These are phyloP conservation scores for Ampelomyces quisqualis DNA, from an alignment of 2,329 filamentous ascomycete genomes.

Conservation along the genomic window DNA sequence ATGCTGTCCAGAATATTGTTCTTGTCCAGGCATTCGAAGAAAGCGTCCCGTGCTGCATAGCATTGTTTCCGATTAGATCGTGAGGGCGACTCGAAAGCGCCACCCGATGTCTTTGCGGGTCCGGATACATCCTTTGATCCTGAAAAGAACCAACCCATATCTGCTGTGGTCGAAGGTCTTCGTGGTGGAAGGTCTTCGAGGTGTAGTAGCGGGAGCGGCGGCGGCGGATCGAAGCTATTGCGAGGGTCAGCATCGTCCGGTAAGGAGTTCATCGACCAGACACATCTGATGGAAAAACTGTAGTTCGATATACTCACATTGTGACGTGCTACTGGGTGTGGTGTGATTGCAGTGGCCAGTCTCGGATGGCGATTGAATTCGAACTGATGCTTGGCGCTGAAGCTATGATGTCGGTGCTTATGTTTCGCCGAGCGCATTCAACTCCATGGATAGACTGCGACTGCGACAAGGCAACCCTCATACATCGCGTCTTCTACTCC, in stretches of 20 bases:
- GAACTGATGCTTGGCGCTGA: conserved; percentile 22
- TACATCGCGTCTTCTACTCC: conserved; percentile 6
- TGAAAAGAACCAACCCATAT: conserved; percentile 57
- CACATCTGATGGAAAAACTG: not conserved
- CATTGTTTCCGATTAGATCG: conserved; percentile 78
- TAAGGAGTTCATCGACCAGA: too few relatives aligned
- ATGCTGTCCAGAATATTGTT: conserved; percentile 78
- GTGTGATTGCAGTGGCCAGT: conserved; percentile 1
- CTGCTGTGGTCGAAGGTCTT: conserved; percentile 13
- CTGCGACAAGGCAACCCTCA: conserved; percentile 19
- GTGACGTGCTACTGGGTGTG: not conserved
- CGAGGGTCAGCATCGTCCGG: conserved; percentile 5
- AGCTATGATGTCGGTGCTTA: conserved; percentile 25
- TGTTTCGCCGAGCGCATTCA: conserved; percentile 19
- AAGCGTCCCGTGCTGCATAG: conserved; percentile 86
- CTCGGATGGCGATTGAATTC: conserved; percentile 8
- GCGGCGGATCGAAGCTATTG: conserved; percentile 8
- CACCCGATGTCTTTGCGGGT: conserved; percentile 51
- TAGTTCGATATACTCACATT: not conserved
- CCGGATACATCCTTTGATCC: conserved; percentile 40
- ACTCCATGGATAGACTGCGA: conserved; percentile 8
- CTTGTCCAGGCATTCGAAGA: conserved; percentile 84
- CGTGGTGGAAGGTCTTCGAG: conserved; percentile 11
- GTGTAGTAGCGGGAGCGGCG: conserved; percentile 10
- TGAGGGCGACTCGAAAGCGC: conserved; percentile 73